These are phyloP conservation scores for Colletotrichum ledebouriae DNA, from an alignment of 2,329 filamentous ascomycete genomes.

Conservation along the genomic window DNA sequence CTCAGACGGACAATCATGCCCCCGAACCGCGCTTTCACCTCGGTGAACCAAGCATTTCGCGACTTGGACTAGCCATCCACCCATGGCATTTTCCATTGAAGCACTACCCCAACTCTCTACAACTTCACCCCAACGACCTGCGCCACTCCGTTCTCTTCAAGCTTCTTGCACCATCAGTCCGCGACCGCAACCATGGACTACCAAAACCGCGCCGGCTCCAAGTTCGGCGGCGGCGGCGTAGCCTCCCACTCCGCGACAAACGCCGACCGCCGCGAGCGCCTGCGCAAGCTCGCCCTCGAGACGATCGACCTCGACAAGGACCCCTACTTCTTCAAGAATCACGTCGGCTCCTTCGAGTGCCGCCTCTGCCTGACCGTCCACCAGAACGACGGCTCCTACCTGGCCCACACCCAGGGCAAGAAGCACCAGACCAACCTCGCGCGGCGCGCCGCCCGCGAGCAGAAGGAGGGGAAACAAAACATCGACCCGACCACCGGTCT, in stretches of 20 bases:
- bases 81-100: neutral
- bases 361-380: constrained; percentile 96
- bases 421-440: constrained; percentile 99
- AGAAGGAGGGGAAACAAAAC: constrained; percentile 84
- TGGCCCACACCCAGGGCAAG: constrained; percentile 97
- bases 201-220: constrained; percentile 95
- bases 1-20: constrained; percentile 18
- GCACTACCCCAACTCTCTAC: fast-evolving
- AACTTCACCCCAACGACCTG: neutral
- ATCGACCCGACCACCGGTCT: constrained; percentile 77
- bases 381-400: constrained; percentile 98
- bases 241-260: constrained; percentile 94
- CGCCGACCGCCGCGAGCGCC: constrained; percentile 95
- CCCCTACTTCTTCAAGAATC: constrained; percentile 99
- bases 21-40: constrained; percentile 24
- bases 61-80: neutral
- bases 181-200: constrained; percentile 68
- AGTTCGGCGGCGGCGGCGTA: constrained; percentile 97
- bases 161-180: no score
- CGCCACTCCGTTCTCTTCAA: no score
- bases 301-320: constrained; percentile 99
- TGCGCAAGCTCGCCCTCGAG: constrained; percentile 97
- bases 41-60: constrained; percentile 11
- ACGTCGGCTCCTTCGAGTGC: constrained; percentile 98
- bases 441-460: constrained; percentile 93